Evolutionary conservation across 2,329 filamentous ascomycete genomes (phyloP), one percentile per base, ranked within the genome.

Genomic region (Sarocladium kiliense): DNA sequence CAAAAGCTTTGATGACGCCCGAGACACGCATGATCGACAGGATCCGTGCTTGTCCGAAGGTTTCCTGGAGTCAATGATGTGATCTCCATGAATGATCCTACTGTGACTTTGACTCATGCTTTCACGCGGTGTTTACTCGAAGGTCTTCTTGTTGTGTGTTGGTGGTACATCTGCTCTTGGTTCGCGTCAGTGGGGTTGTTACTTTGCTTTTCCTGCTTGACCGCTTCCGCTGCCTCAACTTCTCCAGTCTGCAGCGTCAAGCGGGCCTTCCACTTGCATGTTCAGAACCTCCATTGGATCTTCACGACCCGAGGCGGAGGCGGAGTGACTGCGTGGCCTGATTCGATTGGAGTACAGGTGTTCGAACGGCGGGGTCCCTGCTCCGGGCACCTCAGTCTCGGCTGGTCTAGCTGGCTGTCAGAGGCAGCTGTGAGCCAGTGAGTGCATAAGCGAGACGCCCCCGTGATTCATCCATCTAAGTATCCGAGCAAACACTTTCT

Each of bases 331-430:
- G 26, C 47, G 47, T 51, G 47, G 11, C 47, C 47, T 51, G 27
- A 34, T 21, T 34, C 47, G 27, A 51, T 51, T 51, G 47, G 47
- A 51, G 47, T 51, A 10, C 30, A 32, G 47, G 5, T 4, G 27
- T 32, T 21, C 30, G 47, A 36, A 51, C 47, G 47, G 47, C 47
- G 27, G 47, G 44, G 47, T 6, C 21, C 21, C 18, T 21, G 21
- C 21, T 44, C 41, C 36, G n/a, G 36, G 7, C 16, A 9, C 36
- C 14, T 41, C 37, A 11, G 6, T 41, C 37, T 41, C 10, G 9
- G n/a, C 10, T 41, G 9, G 11, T 6, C 18, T 41, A n/a, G 11
- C 19, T 44, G 41, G 4, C 44, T 23, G 39, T 44, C 39, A 44
- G n/a, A 47, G n/a, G 25, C 23, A 16, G 9, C 44, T 47, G 44